These are phyloP conservation scores for Aureobasidium uvarum DNA, from an alignment of 2,329 filamentous ascomycete genomes.

Conservation along the genomic window DNA sequence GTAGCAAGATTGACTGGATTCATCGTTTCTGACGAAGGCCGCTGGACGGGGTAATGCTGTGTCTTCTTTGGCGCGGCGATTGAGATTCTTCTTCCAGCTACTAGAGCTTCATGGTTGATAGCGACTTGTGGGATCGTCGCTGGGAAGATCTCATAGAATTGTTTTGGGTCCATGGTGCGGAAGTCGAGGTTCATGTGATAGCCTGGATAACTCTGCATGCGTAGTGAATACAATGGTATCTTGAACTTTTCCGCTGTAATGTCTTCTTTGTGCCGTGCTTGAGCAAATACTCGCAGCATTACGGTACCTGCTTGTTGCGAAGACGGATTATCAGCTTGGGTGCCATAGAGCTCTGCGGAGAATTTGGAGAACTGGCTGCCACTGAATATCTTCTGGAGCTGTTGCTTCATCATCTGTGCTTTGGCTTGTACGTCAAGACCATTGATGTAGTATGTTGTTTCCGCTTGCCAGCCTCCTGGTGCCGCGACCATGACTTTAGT, in stretches of 20 bases:
- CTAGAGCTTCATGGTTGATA: constrained; percentile 32
- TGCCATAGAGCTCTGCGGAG: constrained; percentile 33
- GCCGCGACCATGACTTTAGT: constrained; percentile 53
- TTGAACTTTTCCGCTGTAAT: constrained; percentile 36
- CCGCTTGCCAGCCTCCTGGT: constrained; percentile 49
- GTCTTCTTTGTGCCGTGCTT: constrained; percentile 34
- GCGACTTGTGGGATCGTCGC: constrained; percentile 36
- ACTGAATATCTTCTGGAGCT: constrained; percentile 44
- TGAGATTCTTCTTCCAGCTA: not conserved
- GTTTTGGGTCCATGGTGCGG: constrained; percentile 31
- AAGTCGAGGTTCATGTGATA: constrained; percentile 37
- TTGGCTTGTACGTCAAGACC: constrained; percentile 50
- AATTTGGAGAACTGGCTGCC: constrained; percentile 32
- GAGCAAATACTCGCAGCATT: constrained; percentile 42
- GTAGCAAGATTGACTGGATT: constrained; percentile 33
- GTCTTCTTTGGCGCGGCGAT: constrained; percentile 22
- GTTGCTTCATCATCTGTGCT: constrained; percentile 47
- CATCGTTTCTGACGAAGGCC: constrained; percentile 36
- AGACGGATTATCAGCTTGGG: constrained; percentile 37
- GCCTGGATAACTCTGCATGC: constrained; percentile 39
- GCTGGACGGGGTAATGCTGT: constrained; percentile 26
- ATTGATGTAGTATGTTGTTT: constrained; percentile 47
- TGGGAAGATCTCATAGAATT: constrained; percentile 31
- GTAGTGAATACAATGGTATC: constrained; percentile 32
- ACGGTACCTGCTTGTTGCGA: constrained; percentile 41